These are phyloP conservation scores for Elsinoe batatas DNA, from an alignment of 2,329 filamentous ascomycete species.

Conservation along the genomic window DNA sequence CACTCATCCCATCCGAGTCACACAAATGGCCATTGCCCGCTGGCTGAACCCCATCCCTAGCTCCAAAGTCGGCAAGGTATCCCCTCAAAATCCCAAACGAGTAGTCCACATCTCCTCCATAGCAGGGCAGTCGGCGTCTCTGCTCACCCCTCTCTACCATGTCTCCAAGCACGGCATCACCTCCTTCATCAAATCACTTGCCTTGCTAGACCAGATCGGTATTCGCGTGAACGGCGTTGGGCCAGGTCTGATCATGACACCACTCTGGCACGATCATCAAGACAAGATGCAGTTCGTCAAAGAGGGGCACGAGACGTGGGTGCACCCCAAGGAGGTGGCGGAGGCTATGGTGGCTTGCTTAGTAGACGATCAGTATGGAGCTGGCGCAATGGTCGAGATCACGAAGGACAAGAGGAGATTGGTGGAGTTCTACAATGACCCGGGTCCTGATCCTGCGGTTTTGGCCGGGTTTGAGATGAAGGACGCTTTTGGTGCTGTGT, in stretches of 20 bases:
- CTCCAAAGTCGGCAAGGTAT: conserved; percentile 24
- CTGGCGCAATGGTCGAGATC: conserved; percentile 48
- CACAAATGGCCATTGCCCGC: conserved; percentile 38
- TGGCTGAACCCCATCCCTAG: conserved; percentile 30
- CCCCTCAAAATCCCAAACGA: conserved; percentile 34
- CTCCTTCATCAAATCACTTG: conserved; percentile 41
- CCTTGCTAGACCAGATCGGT: conserved; percentile 39
- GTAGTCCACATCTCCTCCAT: conserved; percentile 37
- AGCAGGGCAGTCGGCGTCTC: conserved; percentile 32
- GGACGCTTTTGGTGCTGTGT: conserved; percentile 40
- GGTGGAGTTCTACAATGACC: conserved; percentile 44
- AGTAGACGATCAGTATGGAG: conserved; percentile 40
- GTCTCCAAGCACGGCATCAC: conserved; percentile 38
- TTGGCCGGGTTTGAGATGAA: conserved; percentile 28
- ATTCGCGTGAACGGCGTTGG: conserved; percentile 52
- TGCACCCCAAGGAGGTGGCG: conserved; percentile 51
- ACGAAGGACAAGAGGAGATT: conserved; percentile 41
- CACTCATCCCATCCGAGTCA: conserved; percentile 38
- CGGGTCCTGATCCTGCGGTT: conserved; percentile 40
- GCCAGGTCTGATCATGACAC: conserved; percentile 52
- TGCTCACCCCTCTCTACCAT: conserved; percentile 35
- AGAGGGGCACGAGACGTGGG: conserved; percentile 39
- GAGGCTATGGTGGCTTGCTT: conserved; percentile 48
- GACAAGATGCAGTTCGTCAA: conserved; percentile 48
- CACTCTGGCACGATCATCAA: conserved; percentile 51